Evolutionary conservation across 2,329 filamentous ascomycete genomes (phyloP).

Genomic region (Metarhizium sp.): DNA sequence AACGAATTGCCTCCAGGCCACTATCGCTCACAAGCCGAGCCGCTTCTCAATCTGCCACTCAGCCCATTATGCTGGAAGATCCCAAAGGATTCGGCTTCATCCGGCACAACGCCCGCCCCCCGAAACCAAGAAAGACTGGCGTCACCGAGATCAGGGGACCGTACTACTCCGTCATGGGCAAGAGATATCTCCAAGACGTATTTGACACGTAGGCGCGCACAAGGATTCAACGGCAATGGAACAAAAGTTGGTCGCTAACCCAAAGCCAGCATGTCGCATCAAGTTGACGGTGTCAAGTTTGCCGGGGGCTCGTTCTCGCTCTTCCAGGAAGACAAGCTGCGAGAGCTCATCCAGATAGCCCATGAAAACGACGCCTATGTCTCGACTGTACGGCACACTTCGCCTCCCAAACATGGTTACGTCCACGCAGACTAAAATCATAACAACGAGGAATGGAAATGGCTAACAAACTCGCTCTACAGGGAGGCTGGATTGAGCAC

Average conservation of each 20-base stretch:
- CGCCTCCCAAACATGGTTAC: too few relatives aligned
- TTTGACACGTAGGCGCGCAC: conserved; percentile 32
- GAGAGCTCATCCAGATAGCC: conserved; percentile 2
- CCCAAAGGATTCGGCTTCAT: conserved; percentile 29
- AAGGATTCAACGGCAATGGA: too few relatives aligned
- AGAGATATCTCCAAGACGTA: conserved; percentile 40
- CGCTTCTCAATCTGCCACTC: background rate
- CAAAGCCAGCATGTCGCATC: conserved; percentile 34
- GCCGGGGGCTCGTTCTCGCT: conserved; percentile 22
- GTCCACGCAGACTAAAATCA: too few relatives aligned
- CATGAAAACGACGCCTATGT: conserved; percentile 2
- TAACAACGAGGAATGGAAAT: background rate
- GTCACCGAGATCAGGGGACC: conserved; percentile 47
- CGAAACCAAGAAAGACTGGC: conserved; percentile 37
- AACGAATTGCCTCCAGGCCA: background rate
- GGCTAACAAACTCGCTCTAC: background rate
- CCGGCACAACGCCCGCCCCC: conserved; percentile 35
- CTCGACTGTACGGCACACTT: background rate
- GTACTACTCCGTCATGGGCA: conserved; percentile 46
- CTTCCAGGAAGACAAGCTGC: conserved; percentile 2
- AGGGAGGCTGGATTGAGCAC: background rate
- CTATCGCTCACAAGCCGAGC: background rate
- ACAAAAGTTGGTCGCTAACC: background rate
- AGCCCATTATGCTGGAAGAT: conserved; percentile 34
- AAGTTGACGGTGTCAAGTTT: conserved; percentile 47